Evolutionary conservation across 73 alveolate species (phyloP), one percentile per base, ranked within the genome.

Genomic region (Durusdinium trenchii): DNA sequence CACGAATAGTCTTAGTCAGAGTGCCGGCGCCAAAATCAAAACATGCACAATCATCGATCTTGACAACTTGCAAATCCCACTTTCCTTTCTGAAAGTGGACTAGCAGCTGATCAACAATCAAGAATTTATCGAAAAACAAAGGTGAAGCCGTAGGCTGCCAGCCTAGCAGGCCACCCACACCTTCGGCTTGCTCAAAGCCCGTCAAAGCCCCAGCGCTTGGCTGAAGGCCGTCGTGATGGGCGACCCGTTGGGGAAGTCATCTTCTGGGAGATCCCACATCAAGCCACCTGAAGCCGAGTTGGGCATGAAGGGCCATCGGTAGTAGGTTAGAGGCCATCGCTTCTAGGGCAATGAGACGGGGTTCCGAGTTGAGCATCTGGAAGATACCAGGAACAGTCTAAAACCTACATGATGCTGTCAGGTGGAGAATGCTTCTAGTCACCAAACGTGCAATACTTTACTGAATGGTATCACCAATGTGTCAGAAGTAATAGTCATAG

Each of bases 261-360:
- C 85, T 42, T 73, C 85, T 12, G 85, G 85, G 30, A 73, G 50
- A 73, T 73, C 85, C 85, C 85, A 73, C 0, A 73, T 47, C 52
- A 73, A 16, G 47, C 85, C 85, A 32, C 64, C 64, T 54, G 20
- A 20, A 9, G 64, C 20, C 64, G 28, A 16, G n/a, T 6, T 64
- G 6, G 79, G 42, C 6, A 6, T 57, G 69, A 12, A 57, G 12
- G 12, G 69, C 69, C 69, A 16, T 12, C 69, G 23, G 23, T 12
- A 16, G 69, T 12, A 16, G 69, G 69, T 12, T 16, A 23, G 69
- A 57, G 69, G 12, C 32, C 32, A 12, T 12, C 69, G 69, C 32
- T 57, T 57, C 69, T 57, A 23, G 23, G 69, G 23, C 12, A 23
- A 57, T 16, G 69, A 57, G 69, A 57, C 23, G 69, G 23, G 23